These are phyloP conservation scores for Pulveroboletus sp. DNA, from an alignment of 768 basidiomycete genomes.

Conservation along the genomic window DNA sequence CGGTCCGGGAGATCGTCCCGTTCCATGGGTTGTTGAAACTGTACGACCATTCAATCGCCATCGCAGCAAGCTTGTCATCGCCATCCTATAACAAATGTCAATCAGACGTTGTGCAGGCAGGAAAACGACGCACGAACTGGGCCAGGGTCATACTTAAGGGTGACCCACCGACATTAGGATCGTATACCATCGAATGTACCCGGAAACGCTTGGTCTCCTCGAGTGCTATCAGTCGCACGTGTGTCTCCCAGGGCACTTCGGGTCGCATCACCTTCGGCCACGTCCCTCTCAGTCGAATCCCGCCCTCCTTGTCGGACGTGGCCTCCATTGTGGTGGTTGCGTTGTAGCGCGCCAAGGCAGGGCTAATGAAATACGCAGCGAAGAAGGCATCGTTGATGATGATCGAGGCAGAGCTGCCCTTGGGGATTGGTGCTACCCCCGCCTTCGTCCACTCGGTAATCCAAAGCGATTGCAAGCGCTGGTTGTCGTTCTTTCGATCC, in stretches of 20 bases:
- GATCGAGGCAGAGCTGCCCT: neutral
- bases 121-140: neutral
- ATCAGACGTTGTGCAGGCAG: neutral
- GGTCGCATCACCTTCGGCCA: neutral
- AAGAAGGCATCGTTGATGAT: neutral
- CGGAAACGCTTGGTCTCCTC: neutral
- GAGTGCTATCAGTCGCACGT: neutral
- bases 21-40: neutral
- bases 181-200: neutral
- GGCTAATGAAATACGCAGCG: neutral
- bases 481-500: neutral
- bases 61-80: neutral
- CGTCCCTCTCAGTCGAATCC: neutral
- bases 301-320: neutral
- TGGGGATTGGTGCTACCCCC: neutral
- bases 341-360: neutral
- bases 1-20: neutral
- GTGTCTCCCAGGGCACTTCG: neutral
- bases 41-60: slow-evolving; percentile 1
- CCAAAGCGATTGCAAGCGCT: neutral
- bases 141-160: neutral
- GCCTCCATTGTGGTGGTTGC: neutral
- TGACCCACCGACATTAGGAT: neutral
- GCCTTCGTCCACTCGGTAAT: neutral
- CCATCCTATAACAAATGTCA: neutral